phyloP scores from a whole-genome alignment of 2,329 filamentous ascomycete genomes.

The Immersiporthe knoxdaviesiana region DNA sequence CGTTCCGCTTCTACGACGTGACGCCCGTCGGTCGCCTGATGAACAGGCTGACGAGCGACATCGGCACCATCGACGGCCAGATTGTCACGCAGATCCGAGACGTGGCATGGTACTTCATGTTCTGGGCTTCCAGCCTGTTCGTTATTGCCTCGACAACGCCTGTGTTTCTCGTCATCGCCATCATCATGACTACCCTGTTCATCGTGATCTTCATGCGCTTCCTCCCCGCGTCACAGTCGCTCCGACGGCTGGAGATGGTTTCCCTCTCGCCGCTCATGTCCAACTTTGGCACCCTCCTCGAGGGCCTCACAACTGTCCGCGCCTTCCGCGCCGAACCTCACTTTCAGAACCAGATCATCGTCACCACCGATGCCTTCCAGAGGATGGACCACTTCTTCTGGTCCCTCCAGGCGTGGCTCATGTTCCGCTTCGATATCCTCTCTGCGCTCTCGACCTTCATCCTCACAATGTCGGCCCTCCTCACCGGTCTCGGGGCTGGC shows the following conservation, averaged over 20 bases:
- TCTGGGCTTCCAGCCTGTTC: slow-evolving; percentile 71
- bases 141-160: slow-evolving; percentile 83
- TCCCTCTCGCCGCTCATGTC: slow-evolving; percentile 87
- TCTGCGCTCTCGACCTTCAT: slow-evolving; percentile 75
- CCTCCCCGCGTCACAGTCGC: slow-evolving; percentile 79
- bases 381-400: slow-evolving; percentile 97
- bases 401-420: slow-evolving; percentile 83
- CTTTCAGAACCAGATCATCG: slow-evolving; percentile 80
- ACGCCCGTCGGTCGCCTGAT: slow-evolving; percentile 88
- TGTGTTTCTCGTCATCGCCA: slow-evolving; percentile 72
- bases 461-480: slow-evolving; percentile 74
- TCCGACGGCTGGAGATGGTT: slow-evolving; percentile 85
- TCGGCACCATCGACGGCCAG: slow-evolving; percentile 86
- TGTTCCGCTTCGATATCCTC: slow-evolving; percentile 74
- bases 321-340: slow-evolving; percentile 78
- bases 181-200: slow-evolving; percentile 69
- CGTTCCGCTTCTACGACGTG: slow-evolving; percentile 88
- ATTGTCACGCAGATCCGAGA: slow-evolving; percentile 74
- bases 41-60: slow-evolving; percentile 90
- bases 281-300: slow-evolving; percentile 86
- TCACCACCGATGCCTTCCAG: slow-evolving; percentile 85
- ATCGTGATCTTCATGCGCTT: slow-evolving; percentile 76
- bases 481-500: slow-evolving; percentile 74
- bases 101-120: slow-evolving; percentile 71
- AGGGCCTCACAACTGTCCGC: slow-evolving; percentile 83